Conservation (phyloP, 176 grass and related monocot species). For the Oryza nivara region DNA sequence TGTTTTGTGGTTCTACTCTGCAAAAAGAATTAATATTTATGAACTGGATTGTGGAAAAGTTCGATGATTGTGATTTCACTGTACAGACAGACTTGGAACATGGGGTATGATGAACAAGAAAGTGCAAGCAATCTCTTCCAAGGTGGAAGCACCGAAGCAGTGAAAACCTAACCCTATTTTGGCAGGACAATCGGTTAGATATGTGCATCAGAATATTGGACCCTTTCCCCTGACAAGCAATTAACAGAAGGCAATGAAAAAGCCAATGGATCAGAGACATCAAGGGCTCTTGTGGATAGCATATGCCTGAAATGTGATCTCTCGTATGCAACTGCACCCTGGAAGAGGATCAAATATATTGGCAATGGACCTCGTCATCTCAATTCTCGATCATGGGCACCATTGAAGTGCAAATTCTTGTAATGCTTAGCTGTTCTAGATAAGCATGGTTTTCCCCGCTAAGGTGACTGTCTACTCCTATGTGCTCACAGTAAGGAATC, state of each 20-base stretch:
- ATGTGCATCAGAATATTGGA: background rate
- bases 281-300: background rate
- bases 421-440: background rate
- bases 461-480: background rate
- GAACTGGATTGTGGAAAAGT: conserved; percentile 18
- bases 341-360: background rate
- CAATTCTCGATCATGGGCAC: background rate
- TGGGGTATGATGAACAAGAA: background rate
- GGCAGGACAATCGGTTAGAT: background rate
- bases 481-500: background rate
- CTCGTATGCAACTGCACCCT: background rate
- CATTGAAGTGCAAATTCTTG: background rate
- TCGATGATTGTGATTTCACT: background rate
- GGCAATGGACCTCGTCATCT: background rate
- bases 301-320: background rate
- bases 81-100: background rate
- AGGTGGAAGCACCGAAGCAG: background rate
- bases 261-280: background rate
- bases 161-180: background rate
- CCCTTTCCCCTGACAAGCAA: background rate
- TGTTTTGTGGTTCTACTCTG: background rate
- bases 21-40: conserved; percentile 10
- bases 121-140: background rate
- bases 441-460: too few relatives aligned
- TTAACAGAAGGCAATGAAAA: background rate